Evolutionary conservation across 73 alveolate species (phyloP).

Genomic region (Symbiodinium pilosum): DNA sequence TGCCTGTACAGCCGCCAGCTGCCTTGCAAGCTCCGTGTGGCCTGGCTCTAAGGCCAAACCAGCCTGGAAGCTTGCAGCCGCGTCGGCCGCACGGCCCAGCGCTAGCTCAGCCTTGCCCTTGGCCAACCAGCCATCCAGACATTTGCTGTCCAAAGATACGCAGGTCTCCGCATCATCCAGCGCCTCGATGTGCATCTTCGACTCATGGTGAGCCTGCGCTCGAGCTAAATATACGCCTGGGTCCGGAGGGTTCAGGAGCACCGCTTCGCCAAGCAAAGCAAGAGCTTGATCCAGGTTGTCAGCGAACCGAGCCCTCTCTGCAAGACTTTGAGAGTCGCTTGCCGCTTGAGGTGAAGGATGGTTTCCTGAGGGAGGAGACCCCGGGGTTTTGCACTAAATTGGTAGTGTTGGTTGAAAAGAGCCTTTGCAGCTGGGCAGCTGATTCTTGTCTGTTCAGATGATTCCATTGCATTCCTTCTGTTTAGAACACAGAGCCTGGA

Average conservation of each 20-base stretch:
- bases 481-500: not conserved
- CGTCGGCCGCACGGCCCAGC: constrained; percentile 42
- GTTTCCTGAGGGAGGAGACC: too few relatives aligned
- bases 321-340: not conserved
- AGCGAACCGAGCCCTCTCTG: not conserved
- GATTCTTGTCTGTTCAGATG: too few relatives aligned
- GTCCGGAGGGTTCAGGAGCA: not conserved
- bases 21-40: not conserved
- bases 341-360: constrained; percentile 14
- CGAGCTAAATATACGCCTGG: not conserved
- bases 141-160: constrained; percentile 1
- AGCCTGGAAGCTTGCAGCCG: constrained; percentile 43
- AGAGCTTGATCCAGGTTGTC: not conserved
- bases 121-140: not conserved
- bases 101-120: constrained; percentile 70
- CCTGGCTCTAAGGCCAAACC: constrained; percentile 35
- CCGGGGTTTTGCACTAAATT: not conserved
- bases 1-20: not conserved
- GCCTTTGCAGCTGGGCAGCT: not conserved
- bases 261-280: not conserved
- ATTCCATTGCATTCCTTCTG: not conserved
- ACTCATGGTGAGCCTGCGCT: not conserved
- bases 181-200: not conserved
- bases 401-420: not conserved
- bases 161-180: constrained; percentile 65